Percentiles rank a stretch among this genome's conserved stretches.
These are phyloP conservation scores for Apiospora kogelbergensis DNA, from an alignment of 2,329 filamentous ascomycete species.

Conservation along the genomic window DNA sequence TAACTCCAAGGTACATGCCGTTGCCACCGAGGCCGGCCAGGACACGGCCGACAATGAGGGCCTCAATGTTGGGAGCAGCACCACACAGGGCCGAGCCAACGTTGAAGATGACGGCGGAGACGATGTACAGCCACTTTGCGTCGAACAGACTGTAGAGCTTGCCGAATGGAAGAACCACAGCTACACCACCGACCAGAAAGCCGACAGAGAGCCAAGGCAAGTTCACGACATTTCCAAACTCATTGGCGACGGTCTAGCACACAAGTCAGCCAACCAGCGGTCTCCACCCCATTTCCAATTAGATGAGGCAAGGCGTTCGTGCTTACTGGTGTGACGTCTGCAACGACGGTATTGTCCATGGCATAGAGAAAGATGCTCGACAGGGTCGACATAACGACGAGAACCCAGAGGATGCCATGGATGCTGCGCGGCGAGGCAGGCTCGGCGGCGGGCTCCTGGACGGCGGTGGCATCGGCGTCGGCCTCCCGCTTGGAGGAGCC, in stretches of 20 bases:
- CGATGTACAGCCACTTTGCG: slow-evolving; percentile 37
- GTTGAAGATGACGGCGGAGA: slow-evolving; percentile 18
- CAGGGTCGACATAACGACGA: neutral
- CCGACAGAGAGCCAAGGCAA: slow-evolving; percentile 37
- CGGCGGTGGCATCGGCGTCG: neutral
- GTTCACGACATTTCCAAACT: slow-evolving; percentile 34
- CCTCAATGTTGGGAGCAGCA: slow-evolving; percentile 42
- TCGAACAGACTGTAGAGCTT: slow-evolving; percentile 41
- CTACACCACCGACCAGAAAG: slow-evolving; percentile 38
- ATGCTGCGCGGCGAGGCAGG: neutral
- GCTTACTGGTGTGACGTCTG: slow-evolving; percentile 38
- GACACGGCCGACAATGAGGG: slow-evolving; percentile 48
- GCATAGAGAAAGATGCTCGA: slow-evolving; percentile 30
- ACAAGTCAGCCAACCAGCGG: neutral
- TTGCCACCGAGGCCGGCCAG: slow-evolving; percentile 43
- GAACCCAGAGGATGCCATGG: neutral
- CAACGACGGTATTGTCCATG: slow-evolving; percentile 44
- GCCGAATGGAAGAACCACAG: slow-evolving; percentile 34
- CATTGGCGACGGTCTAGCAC: slow-evolving; percentile 27
- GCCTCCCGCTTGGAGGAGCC: neutral
- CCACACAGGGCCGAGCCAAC: slow-evolving; percentile 40
- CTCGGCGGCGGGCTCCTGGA: neutral
- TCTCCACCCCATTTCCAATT: too few relatives aligned
- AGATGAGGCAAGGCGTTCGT: too few relatives aligned
- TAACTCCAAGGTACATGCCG: slow-evolving; percentile 40